Percentiles rank a stretch among this genome's conserved stretches.
Evolutionary conservation across 192 early-diverging fungal genomes (phyloP).

Genomic region (Diversispora eburnea): DNA sequence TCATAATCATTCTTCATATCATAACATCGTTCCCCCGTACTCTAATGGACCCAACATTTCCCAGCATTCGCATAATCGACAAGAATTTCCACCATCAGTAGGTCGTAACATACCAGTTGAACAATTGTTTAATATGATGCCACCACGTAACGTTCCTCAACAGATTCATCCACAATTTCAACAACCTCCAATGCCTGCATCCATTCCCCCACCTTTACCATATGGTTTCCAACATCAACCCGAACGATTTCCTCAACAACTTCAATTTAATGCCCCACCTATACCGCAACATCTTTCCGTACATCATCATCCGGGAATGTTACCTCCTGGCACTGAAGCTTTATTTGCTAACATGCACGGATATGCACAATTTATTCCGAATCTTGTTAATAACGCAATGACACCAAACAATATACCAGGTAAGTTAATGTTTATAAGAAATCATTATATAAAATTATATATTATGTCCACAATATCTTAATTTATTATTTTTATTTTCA

Average conservation of each 20-base stretch:
- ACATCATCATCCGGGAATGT: constrained; percentile 13
- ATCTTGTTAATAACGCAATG: constrained; percentile 28
- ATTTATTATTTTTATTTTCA: neutral
- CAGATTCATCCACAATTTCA: constrained; percentile 27
- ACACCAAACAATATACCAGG: constrained; percentile 21
- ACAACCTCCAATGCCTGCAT: constrained; percentile 12
- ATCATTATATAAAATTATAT: neutral
- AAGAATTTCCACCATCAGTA: constrained; percentile 15
- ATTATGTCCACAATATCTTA: neutral
- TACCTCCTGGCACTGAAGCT: constrained; percentile 25
- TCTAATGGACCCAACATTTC: constrained; percentile 23
- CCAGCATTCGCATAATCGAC: constrained; percentile 16
- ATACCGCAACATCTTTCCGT: constrained; percentile 29
- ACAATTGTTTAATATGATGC: constrained; percentile 24
- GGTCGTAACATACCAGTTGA: constrained; percentile 29
- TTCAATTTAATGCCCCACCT: constrained; percentile 12
- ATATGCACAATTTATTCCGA: constrained; percentile 28
- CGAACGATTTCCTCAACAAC: constrained; percentile 23
- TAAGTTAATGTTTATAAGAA: neutral
- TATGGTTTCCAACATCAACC: constrained; percentile 29
- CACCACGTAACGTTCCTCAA: constrained; percentile 20
- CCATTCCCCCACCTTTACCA: constrained; percentile 18
- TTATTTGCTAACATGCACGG: constrained; percentile 30
- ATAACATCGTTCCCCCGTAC: constrained; percentile 11
- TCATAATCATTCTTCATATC: constrained; percentile 19